A percentile compares a stretch with the other conserved stretches of the same genome.
Evolutionary conservation across 306 rosid species (phyloP).

Genomic region (Cajanus cajan): DNA sequence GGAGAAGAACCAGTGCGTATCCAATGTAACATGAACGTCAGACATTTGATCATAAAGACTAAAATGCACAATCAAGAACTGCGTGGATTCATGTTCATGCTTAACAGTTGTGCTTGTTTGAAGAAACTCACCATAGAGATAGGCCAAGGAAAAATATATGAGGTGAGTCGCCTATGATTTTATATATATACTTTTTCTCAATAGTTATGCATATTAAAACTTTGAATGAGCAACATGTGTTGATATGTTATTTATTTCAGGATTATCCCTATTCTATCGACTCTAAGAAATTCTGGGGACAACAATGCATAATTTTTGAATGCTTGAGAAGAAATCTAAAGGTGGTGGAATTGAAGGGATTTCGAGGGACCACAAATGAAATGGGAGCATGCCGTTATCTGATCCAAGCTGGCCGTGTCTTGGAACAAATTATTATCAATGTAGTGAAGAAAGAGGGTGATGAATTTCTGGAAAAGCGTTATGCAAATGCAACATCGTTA

Average conservation of each 20-base stretch:
- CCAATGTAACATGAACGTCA: slow-evolving; percentile 10
- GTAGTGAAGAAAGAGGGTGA: not conserved
- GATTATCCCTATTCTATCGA: slow-evolving; percentile 31
- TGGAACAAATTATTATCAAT: slow-evolving; percentile 4
- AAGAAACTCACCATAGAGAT: slow-evolving; percentile 43
- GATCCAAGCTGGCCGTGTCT: not conserved
- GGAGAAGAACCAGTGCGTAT: slow-evolving; percentile 34
- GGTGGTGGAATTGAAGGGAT: slow-evolving; percentile 29
- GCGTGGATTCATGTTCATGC: slow-evolving; percentile 43
- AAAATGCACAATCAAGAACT: slow-evolving; percentile 40
- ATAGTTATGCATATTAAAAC: not conserved
- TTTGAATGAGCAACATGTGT: not conserved
- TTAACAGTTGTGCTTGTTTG: slow-evolving; percentile 39
- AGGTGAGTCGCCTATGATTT: slow-evolving; percentile 18
- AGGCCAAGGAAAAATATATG: not conserved
- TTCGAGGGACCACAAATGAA: not conserved
- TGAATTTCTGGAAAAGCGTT: not conserved
- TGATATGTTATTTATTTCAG: slow-evolving; percentile 10
- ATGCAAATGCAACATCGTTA: not conserved
- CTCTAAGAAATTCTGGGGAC: not conserved
- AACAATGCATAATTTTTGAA: accelerated
- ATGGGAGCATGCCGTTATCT: not conserved
- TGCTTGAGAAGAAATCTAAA: slow-evolving; percentile 15
- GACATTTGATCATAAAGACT: slow-evolving; percentile 48
- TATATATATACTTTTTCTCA: not conserved